Percentiles rank a stretch among this genome's conserved stretches.
Conservation (phyloP, 192 early-diverging fungal species). For the Coemansia sp. region DNA sequence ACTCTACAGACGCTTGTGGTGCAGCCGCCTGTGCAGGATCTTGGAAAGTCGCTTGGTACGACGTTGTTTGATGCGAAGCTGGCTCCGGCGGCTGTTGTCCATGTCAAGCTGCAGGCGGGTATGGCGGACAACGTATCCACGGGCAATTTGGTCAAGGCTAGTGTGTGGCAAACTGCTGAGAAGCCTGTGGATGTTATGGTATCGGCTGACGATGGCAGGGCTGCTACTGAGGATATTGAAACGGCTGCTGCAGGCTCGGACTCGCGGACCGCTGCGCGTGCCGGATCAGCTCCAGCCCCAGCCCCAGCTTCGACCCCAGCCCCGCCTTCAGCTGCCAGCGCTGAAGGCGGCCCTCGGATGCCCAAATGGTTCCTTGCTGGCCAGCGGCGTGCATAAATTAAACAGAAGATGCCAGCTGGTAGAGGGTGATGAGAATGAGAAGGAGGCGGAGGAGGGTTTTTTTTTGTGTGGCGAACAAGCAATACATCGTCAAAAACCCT, state of each 20-base stretch:
- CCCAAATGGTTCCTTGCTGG: constrained; percentile 54
- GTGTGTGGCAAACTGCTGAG: constrained; percentile 20
- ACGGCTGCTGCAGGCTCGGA: neutral
- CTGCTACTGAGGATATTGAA: neutral
- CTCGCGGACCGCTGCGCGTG: neutral
- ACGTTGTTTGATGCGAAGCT: constrained; percentile 36
- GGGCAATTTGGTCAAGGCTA: constrained; percentile 14
- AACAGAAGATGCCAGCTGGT: neutral
- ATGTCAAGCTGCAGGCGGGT: constrained; percentile 27
- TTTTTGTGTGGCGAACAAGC: no score
- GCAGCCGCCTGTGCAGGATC: constrained; percentile 38
- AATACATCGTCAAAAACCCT: no score
- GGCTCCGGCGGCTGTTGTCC: constrained; percentile 45
- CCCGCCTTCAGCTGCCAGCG: neutral
- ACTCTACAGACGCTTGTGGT: constrained; percentile 24
- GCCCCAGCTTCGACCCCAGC: neutral
- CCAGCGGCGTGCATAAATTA: constrained; percentile 18
- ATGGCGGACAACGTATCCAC: constrained; percentile 1
- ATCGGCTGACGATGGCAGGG: neutral
- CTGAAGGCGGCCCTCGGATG: constrained; percentile 14
- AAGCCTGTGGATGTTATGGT: constrained; percentile 1
- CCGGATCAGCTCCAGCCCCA: neutral
- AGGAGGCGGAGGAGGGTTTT: no score
- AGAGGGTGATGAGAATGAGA: no score
- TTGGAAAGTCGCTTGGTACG: neutral